Conservation (phyloP, 768 basidiomycete genomes). For the Boletus rubroflammeus region DNA sequence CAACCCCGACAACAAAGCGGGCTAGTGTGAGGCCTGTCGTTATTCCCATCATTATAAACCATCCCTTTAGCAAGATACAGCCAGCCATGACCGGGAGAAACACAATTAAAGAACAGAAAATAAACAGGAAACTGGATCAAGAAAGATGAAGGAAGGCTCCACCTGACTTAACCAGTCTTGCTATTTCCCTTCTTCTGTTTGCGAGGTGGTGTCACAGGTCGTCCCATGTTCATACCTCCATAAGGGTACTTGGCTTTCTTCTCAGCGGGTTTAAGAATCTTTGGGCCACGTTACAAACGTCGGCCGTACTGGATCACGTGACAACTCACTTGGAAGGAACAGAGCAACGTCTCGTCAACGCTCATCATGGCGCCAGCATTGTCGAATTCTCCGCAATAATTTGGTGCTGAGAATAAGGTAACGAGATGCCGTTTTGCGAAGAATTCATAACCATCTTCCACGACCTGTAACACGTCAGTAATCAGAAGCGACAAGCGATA, state of each 20-base stretch:
- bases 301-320: conserved; percentile 4
- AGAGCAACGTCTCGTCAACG: conserved; percentile 94
- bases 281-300: neutral
- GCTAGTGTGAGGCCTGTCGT: conserved; percentile 16
- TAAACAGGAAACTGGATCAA: conserved; percentile 29
- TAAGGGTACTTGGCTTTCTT: conserved; percentile 95
- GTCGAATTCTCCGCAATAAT: conserved; percentile 95
- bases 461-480: conserved; percentile 55
- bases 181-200: conserved; percentile 96
- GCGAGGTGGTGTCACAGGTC: conserved; percentile 92
- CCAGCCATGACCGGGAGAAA: conserved; percentile 22
- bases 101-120: conserved; percentile 27
- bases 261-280: conserved; percentile 99
- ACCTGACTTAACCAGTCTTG: conserved; percentile 50
- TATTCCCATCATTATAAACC: conserved; percentile 16
- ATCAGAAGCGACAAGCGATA: conserved; percentile 1
- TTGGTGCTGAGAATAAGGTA: conserved; percentile 94
- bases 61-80: conserved; percentile 29
- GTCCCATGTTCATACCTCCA: conserved; percentile 80
- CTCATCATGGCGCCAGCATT: conserved; percentile 99
- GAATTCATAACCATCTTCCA: conserved; percentile 99
- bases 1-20: conserved; percentile 6
- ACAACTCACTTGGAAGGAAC: conserved; percentile 88
- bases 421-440: conserved; percentile 97
- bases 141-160: conserved; percentile 25